Evolutionary conservation across 1,139 yeast species (phyloP).

Genomic region (Wickerhamomyces sp.): DNA sequence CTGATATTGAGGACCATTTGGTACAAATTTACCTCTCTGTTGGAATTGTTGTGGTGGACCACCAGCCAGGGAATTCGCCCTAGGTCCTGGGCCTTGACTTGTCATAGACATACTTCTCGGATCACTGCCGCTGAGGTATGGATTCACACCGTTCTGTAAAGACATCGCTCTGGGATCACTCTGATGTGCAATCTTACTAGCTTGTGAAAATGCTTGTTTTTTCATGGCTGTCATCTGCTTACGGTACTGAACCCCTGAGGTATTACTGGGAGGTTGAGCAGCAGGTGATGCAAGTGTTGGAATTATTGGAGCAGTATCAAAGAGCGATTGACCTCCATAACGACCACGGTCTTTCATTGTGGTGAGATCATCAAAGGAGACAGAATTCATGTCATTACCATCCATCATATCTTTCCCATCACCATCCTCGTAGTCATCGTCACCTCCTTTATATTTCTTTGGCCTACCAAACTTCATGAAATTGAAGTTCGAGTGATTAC

Average conservation of each 20-base stretch:
- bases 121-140: conserved; percentile 10
- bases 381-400: conserved; percentile 35
- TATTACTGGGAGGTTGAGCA: conserved; percentile 4
- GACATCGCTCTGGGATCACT: conserved; percentile 54
- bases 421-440: conserved; percentile 28
- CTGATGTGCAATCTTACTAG: conserved; percentile 11
- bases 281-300: conserved; percentile 43
- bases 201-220: conserved; percentile 41
- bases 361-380: conserved; percentile 60
- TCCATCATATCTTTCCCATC: conserved; percentile 52
- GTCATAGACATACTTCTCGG: conserved; percentile 6
- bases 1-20: conserved; percentile 7
- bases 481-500: conserved; percentile 10
- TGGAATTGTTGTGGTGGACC: conserved; percentile 8
- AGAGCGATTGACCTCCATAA: conserved; percentile 42
- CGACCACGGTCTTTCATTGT: conserved; percentile 62
- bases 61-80: conserved; percentile 4
- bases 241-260: conserved; percentile 51
- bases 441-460: conserved; percentile 20
- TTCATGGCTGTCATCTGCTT: conserved; percentile 66
- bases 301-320: conserved; percentile 67
- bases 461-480: conserved; percentile 39
- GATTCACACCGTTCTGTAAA: conserved; percentile 30
- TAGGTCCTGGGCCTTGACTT: background rate
- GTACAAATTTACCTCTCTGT: conserved; percentile 1